phyloP scores from a whole-genome alignment of 2,329 filamentous ascomycete species.

The Cladosporium velox region DNA sequence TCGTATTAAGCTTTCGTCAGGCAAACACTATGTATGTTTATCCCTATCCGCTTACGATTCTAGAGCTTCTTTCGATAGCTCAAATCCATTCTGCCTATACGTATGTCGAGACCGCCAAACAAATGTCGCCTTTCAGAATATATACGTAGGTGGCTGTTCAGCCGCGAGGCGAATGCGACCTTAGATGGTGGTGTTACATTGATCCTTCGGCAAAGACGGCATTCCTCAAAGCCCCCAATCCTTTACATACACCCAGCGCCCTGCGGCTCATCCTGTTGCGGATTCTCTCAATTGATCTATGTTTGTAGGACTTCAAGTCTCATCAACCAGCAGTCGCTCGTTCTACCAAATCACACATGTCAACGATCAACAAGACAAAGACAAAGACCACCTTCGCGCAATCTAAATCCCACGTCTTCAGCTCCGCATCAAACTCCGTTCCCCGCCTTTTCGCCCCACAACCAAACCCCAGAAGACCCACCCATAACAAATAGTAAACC shows the following conservation, averaged over 20 bases:
- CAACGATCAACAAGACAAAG: neutral
- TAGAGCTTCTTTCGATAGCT: neutral
- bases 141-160: slow-evolving; percentile 1
- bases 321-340: neutral
- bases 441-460: slow-evolving; percentile 10
- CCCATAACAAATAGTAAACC: neutral
- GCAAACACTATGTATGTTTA: neutral
- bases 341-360: neutral
- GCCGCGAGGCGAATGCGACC: slow-evolving; percentile 1
- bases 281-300: no score
- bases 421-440: neutral
- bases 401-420: neutral
- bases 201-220: slow-evolving; percentile 11
- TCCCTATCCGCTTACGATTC: neutral
- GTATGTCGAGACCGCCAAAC: neutral
- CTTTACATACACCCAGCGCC: neutral
- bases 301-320: no score
- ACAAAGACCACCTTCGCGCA: neutral
- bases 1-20: neutral
- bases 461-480: neutral
- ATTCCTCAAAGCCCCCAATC: neutral
- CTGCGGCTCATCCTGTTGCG: neutral
- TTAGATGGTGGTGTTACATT: neutral
- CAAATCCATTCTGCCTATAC: neutral
- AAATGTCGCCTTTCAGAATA: neutral